Base-by-base conservation (phyloP, 2,329 filamentous ascomycete species). In the Penicillium brevicompactum region DNA sequence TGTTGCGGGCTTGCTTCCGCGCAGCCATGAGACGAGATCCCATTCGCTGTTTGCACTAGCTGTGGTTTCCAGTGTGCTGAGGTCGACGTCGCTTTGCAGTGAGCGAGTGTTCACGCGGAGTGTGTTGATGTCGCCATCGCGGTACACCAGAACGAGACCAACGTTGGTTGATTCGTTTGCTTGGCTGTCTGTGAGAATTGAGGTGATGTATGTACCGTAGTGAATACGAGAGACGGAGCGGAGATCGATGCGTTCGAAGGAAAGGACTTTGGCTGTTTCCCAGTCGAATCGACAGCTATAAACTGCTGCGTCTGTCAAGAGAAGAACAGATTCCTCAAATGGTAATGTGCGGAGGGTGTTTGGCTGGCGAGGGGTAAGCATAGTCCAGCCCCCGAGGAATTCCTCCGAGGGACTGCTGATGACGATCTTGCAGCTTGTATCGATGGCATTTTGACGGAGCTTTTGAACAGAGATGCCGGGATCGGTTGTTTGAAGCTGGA, bases 221-320 rank as follows among this genome's bases (percentile, higher is more conserved):
- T 87, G 87, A 64, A 99, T 85, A 22, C 82, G 81, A 1, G 83
- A 82, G 34, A 99, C 79, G 54, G 91, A 89, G 18, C 84, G 81
- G 7, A 97, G 80, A 55, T 89, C 87, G 13, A 97, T 86, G 7
- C 92, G 83, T 75, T 97, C 92, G 71, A 97, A 97, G 0, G 89
- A 92, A 11, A 89, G 88, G 1, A 99, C 90, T 70, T 97, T 97
- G 76, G 97, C 94, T 7, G 92, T 87, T 59, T 90, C 89, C 92
- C 93, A 97, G 73, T 97, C 92, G 65, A 97, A 92, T 13, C 90
- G 86, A 71, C 92, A 97, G 58, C 91, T 86, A 70, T 97, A 97
- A 2, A 97, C 72, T 0, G 92, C 93, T 0, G 82, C 81, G 61
- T 96, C 88, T 0, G 94, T 97, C 31, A 99, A 79, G 0, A 99